phyloP scores from a whole-genome alignment of 192 early-diverging fungal species.

The Backusella australiensis region DNA sequence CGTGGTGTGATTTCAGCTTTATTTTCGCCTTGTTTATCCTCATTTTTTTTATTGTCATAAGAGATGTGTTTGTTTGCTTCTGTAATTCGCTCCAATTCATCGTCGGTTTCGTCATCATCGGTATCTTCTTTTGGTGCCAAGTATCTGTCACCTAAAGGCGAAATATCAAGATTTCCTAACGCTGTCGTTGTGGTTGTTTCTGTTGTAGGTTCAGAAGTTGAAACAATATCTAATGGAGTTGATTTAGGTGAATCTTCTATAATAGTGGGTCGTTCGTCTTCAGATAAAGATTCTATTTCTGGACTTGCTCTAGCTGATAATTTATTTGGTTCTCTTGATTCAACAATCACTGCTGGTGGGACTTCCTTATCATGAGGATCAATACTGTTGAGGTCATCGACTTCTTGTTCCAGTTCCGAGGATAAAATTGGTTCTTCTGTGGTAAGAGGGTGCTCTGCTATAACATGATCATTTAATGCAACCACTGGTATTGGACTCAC shows the following conservation, averaged over 20 bases:
- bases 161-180: not conserved
- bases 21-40: not conserved
- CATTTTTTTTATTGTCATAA: conserved; percentile 5
- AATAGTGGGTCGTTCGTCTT: not conserved
- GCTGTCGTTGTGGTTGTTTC: not conserved
- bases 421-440: conserved; percentile 15
- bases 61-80: conserved; percentile 19
- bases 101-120: conserved; percentile 7
- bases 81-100: conserved; percentile 19
- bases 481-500: not conserved
- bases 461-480: not conserved
- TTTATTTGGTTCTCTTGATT: conserved; percentile 9
- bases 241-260: not conserved
- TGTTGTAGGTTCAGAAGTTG: not conserved
- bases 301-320: not conserved
- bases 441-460: conserved; percentile 15
- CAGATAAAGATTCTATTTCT: not conserved
- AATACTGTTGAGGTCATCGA: conserved; percentile 3
- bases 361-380: not conserved
- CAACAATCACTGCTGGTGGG: conserved; percentile 9
- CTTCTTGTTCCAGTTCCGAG: not conserved
- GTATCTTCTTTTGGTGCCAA: not conserved
- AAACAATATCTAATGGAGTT: not conserved
- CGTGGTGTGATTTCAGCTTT: not conserved
- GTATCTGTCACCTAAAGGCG: not conserved